Evolutionary conservation across 208 protist species (phyloP).

Genomic region (Crithidia thermophila): DNA sequence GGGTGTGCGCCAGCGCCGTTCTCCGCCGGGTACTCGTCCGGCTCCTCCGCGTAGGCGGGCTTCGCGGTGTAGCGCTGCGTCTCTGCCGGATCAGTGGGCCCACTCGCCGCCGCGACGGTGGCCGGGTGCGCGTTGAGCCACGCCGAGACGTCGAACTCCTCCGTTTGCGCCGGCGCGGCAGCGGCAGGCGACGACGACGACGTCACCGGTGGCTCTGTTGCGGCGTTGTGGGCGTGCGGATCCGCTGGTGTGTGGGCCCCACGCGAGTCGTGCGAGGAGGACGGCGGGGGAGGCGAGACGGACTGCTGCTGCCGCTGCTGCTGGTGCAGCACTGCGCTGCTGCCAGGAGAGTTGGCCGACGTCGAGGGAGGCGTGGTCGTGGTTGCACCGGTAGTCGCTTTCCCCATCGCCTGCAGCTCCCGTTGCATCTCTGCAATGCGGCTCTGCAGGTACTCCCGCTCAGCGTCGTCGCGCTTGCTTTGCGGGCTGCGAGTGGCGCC

Average conservation of each 20-base stretch:
- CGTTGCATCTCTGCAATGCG: slow-evolving; percentile 51
- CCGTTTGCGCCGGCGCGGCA: neutral
- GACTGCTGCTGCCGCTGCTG: neutral
- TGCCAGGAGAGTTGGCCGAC: too few species aligned
- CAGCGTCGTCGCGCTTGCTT: slow-evolving; percentile 33
- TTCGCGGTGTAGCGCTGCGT: neutral
- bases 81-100: neutral
- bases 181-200: neutral
- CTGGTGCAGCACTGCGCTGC: neutral
- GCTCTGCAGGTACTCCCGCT: slow-evolving; percentile 51
- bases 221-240: neutral
- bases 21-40: neutral
- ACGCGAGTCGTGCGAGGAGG: neutral
- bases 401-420: slow-evolving; percentile 19
- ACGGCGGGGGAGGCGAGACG: slow-evolving; percentile 2
- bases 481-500: neutral
- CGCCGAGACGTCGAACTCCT: slow-evolving; percentile 19
- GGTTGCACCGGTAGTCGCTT: neutral
- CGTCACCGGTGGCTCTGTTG: neutral
- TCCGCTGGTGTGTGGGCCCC: neutral
- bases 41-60: neutral
- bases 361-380: too few species aligned
- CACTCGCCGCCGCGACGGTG: neutral
- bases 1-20: neutral
- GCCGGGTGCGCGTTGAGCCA: slow-evolving; percentile 25